Percentiles rank a stretch among this genome's conserved stretches.
phyloP scores from a whole-genome alignment of 164 flowering plant genomes.

The Annona squamosa region DNA sequence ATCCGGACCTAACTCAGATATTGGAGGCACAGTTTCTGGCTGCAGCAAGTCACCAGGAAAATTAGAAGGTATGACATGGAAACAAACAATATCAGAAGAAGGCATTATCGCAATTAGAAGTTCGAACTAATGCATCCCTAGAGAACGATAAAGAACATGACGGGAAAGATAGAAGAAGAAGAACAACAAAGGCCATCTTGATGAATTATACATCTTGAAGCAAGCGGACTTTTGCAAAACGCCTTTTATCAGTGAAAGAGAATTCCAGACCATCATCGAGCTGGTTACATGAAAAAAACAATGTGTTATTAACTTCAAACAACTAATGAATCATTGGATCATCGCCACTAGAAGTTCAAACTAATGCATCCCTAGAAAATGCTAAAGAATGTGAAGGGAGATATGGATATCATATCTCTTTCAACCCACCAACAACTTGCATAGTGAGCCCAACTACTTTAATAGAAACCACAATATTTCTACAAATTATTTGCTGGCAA shows the following conservation, averaged over 20 bases:
- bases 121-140: conserved; percentile 2
- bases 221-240: conserved; percentile 93
- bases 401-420: not conserved
- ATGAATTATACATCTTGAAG: conserved; percentile 61
- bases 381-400: not conserved
- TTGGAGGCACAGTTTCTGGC: conserved; percentile 76
- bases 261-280: conserved; percentile 89
- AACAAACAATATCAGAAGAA: not conserved
- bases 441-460: not conserved
- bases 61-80: not conserved
- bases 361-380: not conserved
- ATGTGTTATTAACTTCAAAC: not conserved
- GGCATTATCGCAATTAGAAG: not conserved
- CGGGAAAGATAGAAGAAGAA: not conserved
- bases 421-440: not conserved
- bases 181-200: not conserved
- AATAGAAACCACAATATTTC: too few relatives aligned
- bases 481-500: not conserved
- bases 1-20: conserved; percentile 98
- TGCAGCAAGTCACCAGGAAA: conserved; percentile 27
- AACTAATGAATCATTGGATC: too few relatives aligned
- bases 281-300: conserved; percentile 33
- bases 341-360: not conserved
- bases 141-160: not conserved
- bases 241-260: conserved; percentile 97